Evolutionary conservation across 768 basidiomycete species (phyloP).

Genomic region (Tulasnella sp.): DNA sequence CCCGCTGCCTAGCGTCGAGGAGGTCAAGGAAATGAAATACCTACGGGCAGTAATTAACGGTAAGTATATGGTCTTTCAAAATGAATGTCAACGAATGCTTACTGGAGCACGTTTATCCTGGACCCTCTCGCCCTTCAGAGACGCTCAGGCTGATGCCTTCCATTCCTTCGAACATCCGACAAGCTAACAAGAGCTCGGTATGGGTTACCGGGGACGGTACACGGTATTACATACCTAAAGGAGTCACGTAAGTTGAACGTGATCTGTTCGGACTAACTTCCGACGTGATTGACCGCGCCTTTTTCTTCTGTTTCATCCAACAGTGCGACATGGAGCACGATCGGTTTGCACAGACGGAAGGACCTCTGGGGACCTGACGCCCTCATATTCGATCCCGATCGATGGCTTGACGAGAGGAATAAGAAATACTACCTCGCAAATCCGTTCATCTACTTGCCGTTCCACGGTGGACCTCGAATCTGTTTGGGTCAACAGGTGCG

Average conservation of each 20-base stretch:
- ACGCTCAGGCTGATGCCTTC: constrained; percentile 42
- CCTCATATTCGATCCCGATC: too few species aligned
- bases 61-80: constrained; percentile 42
- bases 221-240: too few species aligned
- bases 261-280: background rate
- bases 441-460: too few species aligned
- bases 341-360: constrained; percentile 1
- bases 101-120: constrained; percentile 19
- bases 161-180: constrained; percentile 25
- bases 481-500: constrained; percentile 24
- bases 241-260: too few species aligned
- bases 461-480: constrained; percentile 55
- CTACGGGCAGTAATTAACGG: constrained; percentile 42
- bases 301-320: too few species aligned
- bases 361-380: constrained; percentile 67
- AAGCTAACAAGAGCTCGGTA: too few species aligned
- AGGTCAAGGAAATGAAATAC: too few species aligned
- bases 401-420: constrained; percentile 55
- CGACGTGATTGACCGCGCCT: too few species aligned
- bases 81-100: constrained; percentile 54
- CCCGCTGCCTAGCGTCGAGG: constrained; percentile 35
- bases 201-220: too few species aligned
- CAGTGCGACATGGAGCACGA: background rate
- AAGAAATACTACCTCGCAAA: background rate
- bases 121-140: too few species aligned